A percentile compares a stretch with the other conserved stretches of the same genome.
These are phyloP conservation scores for Monosporascus sp. DNA, from an alignment of 2,329 filamentous ascomycete species.

Conservation along the genomic window DNA sequence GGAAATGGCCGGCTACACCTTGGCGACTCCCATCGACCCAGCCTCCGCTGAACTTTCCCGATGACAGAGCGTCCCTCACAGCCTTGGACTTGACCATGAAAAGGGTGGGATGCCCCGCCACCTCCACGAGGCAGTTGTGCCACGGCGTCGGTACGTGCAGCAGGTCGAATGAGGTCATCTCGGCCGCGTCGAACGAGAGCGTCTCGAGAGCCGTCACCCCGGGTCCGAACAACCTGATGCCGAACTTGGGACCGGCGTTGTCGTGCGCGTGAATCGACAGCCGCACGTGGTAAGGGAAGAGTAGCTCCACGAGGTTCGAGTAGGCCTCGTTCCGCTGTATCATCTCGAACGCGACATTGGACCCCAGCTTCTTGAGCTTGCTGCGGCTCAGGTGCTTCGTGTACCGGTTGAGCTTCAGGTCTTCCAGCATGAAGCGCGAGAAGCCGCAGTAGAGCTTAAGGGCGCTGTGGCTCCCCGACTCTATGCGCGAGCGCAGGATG, in stretches of 20 bases:
- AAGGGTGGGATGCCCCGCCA: conserved; percentile 7
- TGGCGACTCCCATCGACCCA: not conserved
- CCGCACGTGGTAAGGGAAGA: conserved; percentile 40
- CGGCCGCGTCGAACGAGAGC: conserved; percentile 4
- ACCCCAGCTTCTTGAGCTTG: conserved; percentile 23
- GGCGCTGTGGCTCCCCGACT: conserved; percentile 23
- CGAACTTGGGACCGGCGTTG: conserved; percentile 36
- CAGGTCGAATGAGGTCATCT: conserved; percentile 10
- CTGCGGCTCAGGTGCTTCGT: conserved; percentile 21
- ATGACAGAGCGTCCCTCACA: conserved; percentile 9
- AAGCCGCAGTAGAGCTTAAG: conserved; percentile 55
- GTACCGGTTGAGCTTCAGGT: conserved; percentile 21
- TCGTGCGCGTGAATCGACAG: conserved; percentile 42
- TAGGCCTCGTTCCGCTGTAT: conserved; percentile 40
- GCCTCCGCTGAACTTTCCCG: conserved; percentile 9
- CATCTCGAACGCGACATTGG: conserved; percentile 29
- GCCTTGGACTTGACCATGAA: conserved; percentile 15
- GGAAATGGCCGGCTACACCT: too few relatives aligned
- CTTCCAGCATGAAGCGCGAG: conserved; percentile 49
- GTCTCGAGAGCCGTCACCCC: conserved; percentile 20
- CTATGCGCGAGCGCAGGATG: conserved; percentile 20
- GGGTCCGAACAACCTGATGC: conserved; percentile 30
- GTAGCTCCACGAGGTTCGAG: conserved; percentile 40
- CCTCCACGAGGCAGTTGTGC: conserved; percentile 33
- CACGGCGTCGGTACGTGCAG: conserved; percentile 35